These are phyloP conservation scores for Craterostigma plantagineum DNA, from an alignment of 257 asterid species.

Conservation along the genomic window DNA sequence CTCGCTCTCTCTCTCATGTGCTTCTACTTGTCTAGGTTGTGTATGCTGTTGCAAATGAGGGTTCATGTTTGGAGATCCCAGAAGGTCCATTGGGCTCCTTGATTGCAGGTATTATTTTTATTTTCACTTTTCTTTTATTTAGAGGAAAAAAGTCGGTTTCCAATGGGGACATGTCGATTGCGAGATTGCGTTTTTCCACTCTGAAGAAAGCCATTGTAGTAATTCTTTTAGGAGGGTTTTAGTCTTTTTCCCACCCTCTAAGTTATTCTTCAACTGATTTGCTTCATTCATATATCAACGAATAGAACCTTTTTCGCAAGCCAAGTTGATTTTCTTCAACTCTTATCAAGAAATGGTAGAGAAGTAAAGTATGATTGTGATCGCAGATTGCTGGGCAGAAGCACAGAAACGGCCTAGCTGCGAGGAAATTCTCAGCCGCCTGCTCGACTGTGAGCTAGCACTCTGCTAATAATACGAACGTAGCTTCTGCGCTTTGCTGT, in stretches of 20 bases:
- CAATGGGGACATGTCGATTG: background rate
- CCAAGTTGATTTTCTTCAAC: too few species aligned
- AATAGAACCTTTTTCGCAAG: background rate
- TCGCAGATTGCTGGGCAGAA: slow-evolving; percentile 79
- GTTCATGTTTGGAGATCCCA: slow-evolving; percentile 69
- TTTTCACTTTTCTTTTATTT: background rate
- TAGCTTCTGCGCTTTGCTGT: background rate
- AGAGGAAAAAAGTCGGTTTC: background rate
- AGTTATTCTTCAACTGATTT: too few species aligned
- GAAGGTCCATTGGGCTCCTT: slow-evolving; percentile 75
- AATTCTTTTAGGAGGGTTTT: too few species aligned
- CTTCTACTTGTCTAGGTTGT: slow-evolving; percentile 43
- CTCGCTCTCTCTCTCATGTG: slow-evolving; percentile 4
- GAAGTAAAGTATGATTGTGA: too few species aligned
- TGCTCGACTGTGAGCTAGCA: slow-evolving; percentile 62
- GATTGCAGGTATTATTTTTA: slow-evolving; percentile 35
- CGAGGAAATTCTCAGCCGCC: slow-evolving; percentile 55
- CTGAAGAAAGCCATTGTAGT: too few species aligned
- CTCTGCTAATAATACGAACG: slow-evolving; percentile 22
- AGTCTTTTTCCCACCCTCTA: too few species aligned
- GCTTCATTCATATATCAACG: too few species aligned
- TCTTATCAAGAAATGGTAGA: too few species aligned
- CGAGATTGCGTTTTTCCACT: background rate
- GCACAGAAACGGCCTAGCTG: slow-evolving; percentile 67
- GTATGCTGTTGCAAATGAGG: slow-evolving; percentile 44